Evolutionary conservation across 768 basidiomycete genomes (phyloP).

Genomic region (Panaeolus cyanescens): DNA sequence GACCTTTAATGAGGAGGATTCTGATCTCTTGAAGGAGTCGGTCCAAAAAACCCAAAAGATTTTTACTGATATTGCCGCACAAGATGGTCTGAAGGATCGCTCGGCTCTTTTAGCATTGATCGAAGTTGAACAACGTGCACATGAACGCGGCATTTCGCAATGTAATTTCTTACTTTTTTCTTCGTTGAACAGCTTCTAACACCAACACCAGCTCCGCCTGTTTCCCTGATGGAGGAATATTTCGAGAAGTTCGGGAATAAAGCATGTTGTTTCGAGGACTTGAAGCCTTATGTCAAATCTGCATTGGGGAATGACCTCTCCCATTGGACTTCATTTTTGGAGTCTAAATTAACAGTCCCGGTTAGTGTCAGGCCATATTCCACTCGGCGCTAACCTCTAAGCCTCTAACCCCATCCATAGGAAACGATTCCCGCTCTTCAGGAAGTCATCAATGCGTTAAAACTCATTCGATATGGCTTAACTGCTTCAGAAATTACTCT

Average conservation of each 20-base stretch:
- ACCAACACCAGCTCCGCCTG: constrained; percentile 41
- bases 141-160: constrained; percentile 46
- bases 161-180: constrained; percentile 29
- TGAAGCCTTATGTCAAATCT: constrained; percentile 59
- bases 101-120: constrained; percentile 73
- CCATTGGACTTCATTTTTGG: constrained; percentile 57
- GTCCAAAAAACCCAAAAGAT: constrained; percentile 46
- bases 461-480: constrained; percentile 69
- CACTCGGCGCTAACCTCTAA: constrained; percentile 2
- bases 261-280: constrained; percentile 85
- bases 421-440: constrained; percentile 53
- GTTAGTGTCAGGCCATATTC: constrained; percentile 35
- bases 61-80: constrained; percentile 56
- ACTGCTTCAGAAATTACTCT: constrained; percentile 47
- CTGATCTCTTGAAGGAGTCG: constrained; percentile 29
- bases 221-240: constrained; percentile 61
- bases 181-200: background rate
- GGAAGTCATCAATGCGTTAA: constrained; percentile 72
- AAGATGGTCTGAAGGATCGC: constrained; percentile 73
- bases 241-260: constrained; percentile 77
- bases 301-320: constrained; percentile 47
- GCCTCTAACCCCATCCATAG: constrained; percentile 38
- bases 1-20: constrained; percentile 46
- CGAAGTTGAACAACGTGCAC: constrained; percentile 70
- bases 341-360: constrained; percentile 45